A percentile compares a stretch with the other conserved stretches of the same genome.
These are phyloP conservation scores for Ustilago vetiveriae DNA, from an alignment of 1,284 basidiomycete species.

Conservation along the genomic window DNA sequence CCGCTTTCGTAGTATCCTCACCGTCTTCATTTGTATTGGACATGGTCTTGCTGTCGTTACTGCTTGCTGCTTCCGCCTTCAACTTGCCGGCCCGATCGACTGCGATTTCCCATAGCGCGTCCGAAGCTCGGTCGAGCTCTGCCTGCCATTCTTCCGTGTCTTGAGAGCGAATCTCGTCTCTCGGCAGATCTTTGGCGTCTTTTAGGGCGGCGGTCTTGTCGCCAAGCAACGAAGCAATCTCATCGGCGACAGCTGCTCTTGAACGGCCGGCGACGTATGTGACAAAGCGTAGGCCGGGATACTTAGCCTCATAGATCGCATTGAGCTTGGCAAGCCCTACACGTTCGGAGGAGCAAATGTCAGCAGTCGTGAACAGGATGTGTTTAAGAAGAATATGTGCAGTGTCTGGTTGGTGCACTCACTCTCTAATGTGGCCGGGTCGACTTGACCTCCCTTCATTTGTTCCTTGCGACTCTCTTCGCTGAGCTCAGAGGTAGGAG, in stretches of 20 bases:
- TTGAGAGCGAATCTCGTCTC: constrained; percentile 15
- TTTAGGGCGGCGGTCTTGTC: constrained; percentile 23
- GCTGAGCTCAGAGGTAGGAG: constrained; percentile 40
- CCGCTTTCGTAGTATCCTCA: constrained; percentile 21
- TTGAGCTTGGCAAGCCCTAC: constrained; percentile 55
- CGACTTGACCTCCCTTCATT: constrained; percentile 50
- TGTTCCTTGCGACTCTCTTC: constrained; percentile 54
- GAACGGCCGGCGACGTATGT: constrained; percentile 61
- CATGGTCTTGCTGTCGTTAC: not conserved
- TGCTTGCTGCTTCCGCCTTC: constrained; percentile 15
- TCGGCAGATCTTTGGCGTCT: constrained; percentile 30
- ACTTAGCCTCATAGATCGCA: constrained; percentile 59
- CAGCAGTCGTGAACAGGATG: not conserved
- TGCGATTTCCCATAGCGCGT: constrained; percentile 63
- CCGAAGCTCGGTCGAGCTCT: constrained; percentile 57
- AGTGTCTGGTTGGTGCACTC: constrained; percentile 2
- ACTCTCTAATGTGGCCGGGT: constrained; percentile 50
- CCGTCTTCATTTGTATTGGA: constrained; percentile 21
- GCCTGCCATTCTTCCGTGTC: constrained; percentile 50
- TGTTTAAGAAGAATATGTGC: not conserved
- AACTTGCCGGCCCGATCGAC: constrained; percentile 59
- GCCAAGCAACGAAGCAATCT: constrained; percentile 49
- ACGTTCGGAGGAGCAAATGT: not conserved
- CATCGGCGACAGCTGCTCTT: constrained; percentile 70
- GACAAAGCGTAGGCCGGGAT: constrained; percentile 62